Evolutionary conservation across 164 flowering plant species (phyloP).

Genomic region (Annona squamosa): DNA sequence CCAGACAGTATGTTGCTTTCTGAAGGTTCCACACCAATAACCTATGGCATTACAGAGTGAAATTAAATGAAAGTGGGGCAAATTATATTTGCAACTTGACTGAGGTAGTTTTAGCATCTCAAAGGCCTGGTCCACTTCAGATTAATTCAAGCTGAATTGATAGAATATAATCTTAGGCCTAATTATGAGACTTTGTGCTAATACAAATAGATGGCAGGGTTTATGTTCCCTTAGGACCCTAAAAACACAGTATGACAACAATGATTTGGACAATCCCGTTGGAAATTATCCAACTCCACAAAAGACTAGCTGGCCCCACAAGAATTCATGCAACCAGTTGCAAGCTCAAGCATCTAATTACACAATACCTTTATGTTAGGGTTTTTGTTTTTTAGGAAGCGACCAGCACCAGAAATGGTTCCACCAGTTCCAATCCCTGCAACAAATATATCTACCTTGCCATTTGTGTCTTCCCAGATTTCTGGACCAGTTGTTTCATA

Average conservation of each 20-base stretch:
- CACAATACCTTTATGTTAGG: slow-evolving; percentile 59
- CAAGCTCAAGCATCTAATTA: slow-evolving; percentile 5
- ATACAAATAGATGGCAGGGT: neutral
- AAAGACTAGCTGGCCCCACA: neutral
- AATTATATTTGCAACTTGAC: neutral
- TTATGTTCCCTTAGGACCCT: neutral
- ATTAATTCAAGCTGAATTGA: neutral
- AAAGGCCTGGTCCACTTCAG: neutral
- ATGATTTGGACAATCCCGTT: neutral
- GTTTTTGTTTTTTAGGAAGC: slow-evolving; percentile 63
- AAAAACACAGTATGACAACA: neutral
- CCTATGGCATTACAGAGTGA: slow-evolving; percentile 28
- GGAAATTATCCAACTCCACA: neutral
- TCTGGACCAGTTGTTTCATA: slow-evolving; percentile 98
- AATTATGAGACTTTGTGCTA: neutral
- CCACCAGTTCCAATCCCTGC: slow-evolving; percentile 98
- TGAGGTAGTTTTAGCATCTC: neutral
- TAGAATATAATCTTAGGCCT: neutral
- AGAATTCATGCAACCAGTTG: neutral
- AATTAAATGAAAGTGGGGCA: neutral
- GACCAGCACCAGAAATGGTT: slow-evolving; percentile 82
- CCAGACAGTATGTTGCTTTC: slow-evolving; percentile 94
- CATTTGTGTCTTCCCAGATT: slow-evolving; percentile 94
- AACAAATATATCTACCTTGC: slow-evolving; percentile 88
- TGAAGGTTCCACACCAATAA: slow-evolving; percentile 82